phyloP scores from a whole-genome alignment of 345 rosid species.

The Viola odorata region DNA sequence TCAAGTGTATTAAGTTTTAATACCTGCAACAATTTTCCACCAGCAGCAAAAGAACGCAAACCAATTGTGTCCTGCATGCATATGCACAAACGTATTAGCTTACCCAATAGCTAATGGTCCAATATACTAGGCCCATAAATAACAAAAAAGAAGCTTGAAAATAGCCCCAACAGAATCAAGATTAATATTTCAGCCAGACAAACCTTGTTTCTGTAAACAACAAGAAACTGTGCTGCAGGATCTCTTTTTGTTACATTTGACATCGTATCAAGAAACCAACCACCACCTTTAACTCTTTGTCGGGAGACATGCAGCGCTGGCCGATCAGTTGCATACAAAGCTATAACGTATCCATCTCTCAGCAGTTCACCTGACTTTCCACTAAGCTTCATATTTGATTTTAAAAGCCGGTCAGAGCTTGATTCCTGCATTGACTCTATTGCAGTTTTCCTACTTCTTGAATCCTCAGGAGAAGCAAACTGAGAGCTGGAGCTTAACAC shows the following conservation, averaged over 20 bases:
- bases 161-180: slow-evolving; percentile 3
- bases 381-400: slow-evolving; percentile 45
- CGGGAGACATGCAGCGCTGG: slow-evolving; percentile 76
- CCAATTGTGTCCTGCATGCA: slow-evolving; percentile 80
- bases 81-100: slow-evolving; percentile 13
- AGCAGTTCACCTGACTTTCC: slow-evolving; percentile 55
- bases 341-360: slow-evolving; percentile 88
- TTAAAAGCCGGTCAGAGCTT: slow-evolving; percentile 40
- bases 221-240: slow-evolving; percentile 97
- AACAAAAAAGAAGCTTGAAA: background rate
- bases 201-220: slow-evolving; percentile 84
- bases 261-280: slow-evolving; percentile 91
- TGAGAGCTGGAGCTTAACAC: slow-evolving; percentile 72
- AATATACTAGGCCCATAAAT: background rate
- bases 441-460: slow-evolving; percentile 78
- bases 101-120: background rate
- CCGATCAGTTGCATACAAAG: slow-evolving; percentile 71
- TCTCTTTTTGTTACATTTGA: slow-evolving; percentile 88
- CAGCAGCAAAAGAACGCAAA: slow-evolving; percentile 96
- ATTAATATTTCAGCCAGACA: slow-evolving; percentile 13
- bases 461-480: slow-evolving; percentile 74
- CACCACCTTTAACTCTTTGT: slow-evolving; percentile 93
- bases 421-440: slow-evolving; percentile 57
- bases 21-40: slow-evolving; percentile 99
- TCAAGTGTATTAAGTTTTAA: too few relatives aligned